Evolutionary conservation across 139 green algal genomes (phyloP).

Genomic region (Chlorella ohadii): DNA sequence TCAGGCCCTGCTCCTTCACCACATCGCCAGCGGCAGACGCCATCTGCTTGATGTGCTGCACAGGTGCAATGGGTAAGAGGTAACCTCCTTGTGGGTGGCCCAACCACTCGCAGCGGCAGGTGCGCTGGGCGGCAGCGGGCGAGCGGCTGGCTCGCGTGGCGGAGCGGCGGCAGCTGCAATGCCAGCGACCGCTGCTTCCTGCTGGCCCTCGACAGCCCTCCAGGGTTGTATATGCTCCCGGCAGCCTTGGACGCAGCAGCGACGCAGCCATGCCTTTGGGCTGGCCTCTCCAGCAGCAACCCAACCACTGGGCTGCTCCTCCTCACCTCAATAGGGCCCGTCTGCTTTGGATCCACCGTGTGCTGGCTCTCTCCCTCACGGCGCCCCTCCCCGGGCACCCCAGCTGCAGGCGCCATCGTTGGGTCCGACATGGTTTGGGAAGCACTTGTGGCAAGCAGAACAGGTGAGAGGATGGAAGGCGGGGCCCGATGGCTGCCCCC

Average conservation of each 20-base stretch:
- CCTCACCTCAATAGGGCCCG: neutral
- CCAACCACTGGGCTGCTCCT: neutral
- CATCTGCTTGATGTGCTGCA: too few species aligned
- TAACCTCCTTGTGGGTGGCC: too few species aligned
- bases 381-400: neutral
- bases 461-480: too few species aligned
- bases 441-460: too few species aligned
- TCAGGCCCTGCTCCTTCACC: too few species aligned
- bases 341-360: neutral
- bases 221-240: too few species aligned
- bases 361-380: conserved; percentile 11
- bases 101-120: too few species aligned
- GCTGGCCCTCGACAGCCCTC: too few species aligned
- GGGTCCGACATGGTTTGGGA: neutral
- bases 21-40: too few species aligned
- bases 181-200: neutral
- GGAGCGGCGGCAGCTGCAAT: neutral
- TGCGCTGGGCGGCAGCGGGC: neutral
- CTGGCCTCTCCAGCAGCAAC: too few species aligned
- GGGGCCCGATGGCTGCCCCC: too few species aligned
- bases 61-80: too few species aligned
- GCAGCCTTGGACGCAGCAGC: neutral
- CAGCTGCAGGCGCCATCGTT: neutral
- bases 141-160: neutral
- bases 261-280: neutral